phyloP scores from a whole-genome alignment of 495 filamentous ascomycete genomes.

The Xeromyces bisporus region DNA sequence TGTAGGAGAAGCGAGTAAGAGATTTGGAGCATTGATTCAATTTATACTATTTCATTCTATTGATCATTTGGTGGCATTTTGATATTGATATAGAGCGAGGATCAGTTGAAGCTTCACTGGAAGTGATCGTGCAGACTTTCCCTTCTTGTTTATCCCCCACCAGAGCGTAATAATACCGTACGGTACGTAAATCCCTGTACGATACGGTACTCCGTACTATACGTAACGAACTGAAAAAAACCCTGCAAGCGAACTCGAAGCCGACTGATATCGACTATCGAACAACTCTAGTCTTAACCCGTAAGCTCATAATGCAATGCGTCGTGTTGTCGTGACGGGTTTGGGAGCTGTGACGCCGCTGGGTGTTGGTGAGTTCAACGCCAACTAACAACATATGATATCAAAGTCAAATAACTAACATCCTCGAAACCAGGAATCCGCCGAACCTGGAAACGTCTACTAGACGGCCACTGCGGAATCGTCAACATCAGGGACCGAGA shows the following conservation, averaged over 20 bases:
- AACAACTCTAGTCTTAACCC: no score
- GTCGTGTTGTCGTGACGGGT: slow-evolving; percentile 89
- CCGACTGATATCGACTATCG: no score
- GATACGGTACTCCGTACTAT: no score
- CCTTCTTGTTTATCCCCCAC: slow-evolving; percentile 14
- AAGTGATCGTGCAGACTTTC: slow-evolving; percentile 29
- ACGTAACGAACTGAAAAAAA: no score
- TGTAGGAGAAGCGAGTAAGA: background rate
- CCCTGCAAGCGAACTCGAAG: no score
- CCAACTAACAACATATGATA: no score
- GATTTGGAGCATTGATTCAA: no score
- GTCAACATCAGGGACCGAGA: slow-evolving; percentile 45
- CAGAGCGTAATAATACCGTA: background rate
- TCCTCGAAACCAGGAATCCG: slow-evolving; percentile 42
- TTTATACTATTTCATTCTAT: no score
- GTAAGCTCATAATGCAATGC: slow-evolving; percentile 55
- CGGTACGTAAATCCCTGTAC: no score
- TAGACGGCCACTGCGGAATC: slow-evolving; percentile 67
- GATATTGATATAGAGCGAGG: no score
- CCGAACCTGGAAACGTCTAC: slow-evolving; percentile 61
- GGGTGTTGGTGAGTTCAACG: slow-evolving; percentile 59
- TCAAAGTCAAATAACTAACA: no score
- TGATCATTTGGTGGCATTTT: no score
- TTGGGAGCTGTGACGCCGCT: slow-evolving; percentile 85
- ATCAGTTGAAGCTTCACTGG: background rate